Evolutionary conservation across 495 filamentous ascomycete species (phyloP).

Genomic region (Penicillium goetzii): DNA sequence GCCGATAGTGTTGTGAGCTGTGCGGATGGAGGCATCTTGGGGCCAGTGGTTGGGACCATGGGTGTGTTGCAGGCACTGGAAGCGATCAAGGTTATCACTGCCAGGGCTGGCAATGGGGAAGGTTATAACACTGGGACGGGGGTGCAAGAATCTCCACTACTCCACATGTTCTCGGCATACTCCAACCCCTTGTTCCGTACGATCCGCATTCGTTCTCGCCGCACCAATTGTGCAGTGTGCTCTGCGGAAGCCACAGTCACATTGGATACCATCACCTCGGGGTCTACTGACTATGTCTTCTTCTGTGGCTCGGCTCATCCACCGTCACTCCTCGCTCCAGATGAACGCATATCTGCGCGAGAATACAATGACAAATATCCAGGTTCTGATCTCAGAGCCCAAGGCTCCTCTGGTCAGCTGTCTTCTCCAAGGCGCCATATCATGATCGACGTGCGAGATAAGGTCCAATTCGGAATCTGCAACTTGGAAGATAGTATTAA

Average conservation of each 20-base stretch:
- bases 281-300: conserved; percentile 72
- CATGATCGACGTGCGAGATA: conserved; percentile 81
- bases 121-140: conserved; percentile 33
- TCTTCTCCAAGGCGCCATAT: conserved; percentile 38
- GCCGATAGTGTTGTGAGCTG: conserved; percentile 77
- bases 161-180: conserved; percentile 78
- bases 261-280: conserved; percentile 60
- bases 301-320: conserved; percentile 69
- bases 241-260: conserved; percentile 64
- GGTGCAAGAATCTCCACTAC: conserved; percentile 30
- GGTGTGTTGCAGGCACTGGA: conserved; percentile 89
- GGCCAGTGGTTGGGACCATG: conserved; percentile 93
- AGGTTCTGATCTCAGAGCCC: neutral
- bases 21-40: conserved; percentile 89
- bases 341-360: conserved; percentile 64
- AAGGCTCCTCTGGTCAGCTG: neutral
- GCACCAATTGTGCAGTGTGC: conserved; percentile 74
- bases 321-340: conserved; percentile 54
- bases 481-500: conserved; percentile 74
- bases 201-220: conserved; percentile 68
- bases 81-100: conserved; percentile 77
- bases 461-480: conserved; percentile 82
- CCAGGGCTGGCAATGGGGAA: neutral
- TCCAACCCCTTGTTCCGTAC: conserved; percentile 69
- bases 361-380: conserved; percentile 50